Base-by-base conservation (phyloP, 2,329 filamentous ascomycete genomes). In the Gnomoniopsis smithogilvyi region DNA sequence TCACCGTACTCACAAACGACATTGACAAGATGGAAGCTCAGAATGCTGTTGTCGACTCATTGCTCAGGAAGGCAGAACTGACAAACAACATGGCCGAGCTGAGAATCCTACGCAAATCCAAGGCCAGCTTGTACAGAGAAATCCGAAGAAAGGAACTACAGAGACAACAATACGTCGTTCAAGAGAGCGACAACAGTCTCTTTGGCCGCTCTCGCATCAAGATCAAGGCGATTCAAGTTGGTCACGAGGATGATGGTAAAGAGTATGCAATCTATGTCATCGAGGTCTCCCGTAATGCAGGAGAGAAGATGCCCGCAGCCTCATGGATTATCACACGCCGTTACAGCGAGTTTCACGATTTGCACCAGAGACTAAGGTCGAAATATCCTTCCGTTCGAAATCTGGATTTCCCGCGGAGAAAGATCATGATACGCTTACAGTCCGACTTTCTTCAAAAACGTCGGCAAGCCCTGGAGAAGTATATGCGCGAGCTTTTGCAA, bases 61-160 rank as follows among this genome's bases (percentile, higher is more conserved):
- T 99, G 59, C 95, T 91, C 2, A 86, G 90, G 59, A 99, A 99
- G 74, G 95, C 96, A 0, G 95, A 99, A 71, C 78, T 99, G 54
- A 99, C 95, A 1, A 99, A 99, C 71, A 99, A 99, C 69, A 92
- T 89, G 15, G 92, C 94, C 1, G 95, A 99, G 72, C 73, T 99
- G 54, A 85, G 95, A 36, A 98, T 99, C 62, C 74, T 99, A 53
- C 87, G 89, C 56, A 99, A 99, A 72, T 97, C 92, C 1, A 96
- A 95, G 72, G 88, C 92, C 34, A 99, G 95, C 72, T 77, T 99
- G 59, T 90, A 96, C 68, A 84, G 95, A 64, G 95, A 99, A 72
- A 92, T 98, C 56, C 85, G 92, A 58, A 87, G 93, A 36, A 99
- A 98, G 71, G 94, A 98, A 73, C 83, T 99, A 68, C 95, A 99